phyloP scores from a whole-genome alignment of 2,329 filamentous ascomycete genomes.

The Cryphonectria nitschkei region DNA sequence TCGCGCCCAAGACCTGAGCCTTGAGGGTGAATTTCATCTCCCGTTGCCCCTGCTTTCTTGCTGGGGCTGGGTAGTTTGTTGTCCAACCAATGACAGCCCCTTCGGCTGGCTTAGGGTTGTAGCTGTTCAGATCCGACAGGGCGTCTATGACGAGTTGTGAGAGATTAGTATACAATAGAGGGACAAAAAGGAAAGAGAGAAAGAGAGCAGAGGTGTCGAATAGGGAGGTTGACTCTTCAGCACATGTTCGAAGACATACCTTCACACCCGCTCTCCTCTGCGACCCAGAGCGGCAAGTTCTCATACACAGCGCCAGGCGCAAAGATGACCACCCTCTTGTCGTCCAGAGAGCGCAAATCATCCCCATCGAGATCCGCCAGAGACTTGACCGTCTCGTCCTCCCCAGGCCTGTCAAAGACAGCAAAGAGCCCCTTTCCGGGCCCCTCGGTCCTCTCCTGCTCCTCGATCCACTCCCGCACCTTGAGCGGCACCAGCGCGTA shows the following conservation, averaged over 20 bases:
- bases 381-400: slow-evolving; percentile 38
- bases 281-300: slow-evolving; percentile 54
- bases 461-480: slow-evolving; percentile 54
- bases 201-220: neutral
- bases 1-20: slow-evolving; percentile 40
- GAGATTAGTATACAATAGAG: neutral
- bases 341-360: slow-evolving; percentile 37
- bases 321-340: slow-evolving; percentile 50
- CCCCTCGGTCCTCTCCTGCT: slow-evolving; percentile 42
- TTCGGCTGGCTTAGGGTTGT: slow-evolving; percentile 33
- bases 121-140: slow-evolving; percentile 36
- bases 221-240: neutral
- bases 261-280: slow-evolving; percentile 47
- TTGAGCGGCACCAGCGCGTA: slow-evolving; percentile 47
- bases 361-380: slow-evolving; percentile 31
- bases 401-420: slow-evolving; percentile 43
- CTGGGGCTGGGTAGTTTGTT: slow-evolving; percentile 37
- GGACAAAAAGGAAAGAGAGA: neutral
- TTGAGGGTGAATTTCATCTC: slow-evolving; percentile 43
- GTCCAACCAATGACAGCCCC: slow-evolving; percentile 38
- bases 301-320: slow-evolving; percentile 56
- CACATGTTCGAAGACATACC: slow-evolving; percentile 34
- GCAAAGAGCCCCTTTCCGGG: slow-evolving; percentile 46
- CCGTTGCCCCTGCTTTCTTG: slow-evolving; percentile 32
- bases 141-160: slow-evolving; percentile 29